Conservation (phyloP, 257 asterid species). For the Scutellaria barbata region DNA sequence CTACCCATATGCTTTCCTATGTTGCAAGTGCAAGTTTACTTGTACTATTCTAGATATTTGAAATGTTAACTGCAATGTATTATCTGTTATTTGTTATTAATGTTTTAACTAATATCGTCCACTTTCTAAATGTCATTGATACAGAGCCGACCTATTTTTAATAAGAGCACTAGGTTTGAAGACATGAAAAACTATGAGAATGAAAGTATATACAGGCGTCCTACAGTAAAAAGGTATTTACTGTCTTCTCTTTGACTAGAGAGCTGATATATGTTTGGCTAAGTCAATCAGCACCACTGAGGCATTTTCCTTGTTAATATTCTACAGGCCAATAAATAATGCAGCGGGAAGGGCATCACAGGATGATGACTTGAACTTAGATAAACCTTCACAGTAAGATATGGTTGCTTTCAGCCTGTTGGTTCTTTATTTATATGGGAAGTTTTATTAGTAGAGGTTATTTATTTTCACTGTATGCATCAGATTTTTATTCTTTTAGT, state of each 20-base stretch:
- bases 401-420: constrained; percentile 8
- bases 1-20: constrained; percentile 4
- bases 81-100: constrained; percentile 12
- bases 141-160: constrained; percentile 96
- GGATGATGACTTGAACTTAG: constrained; percentile 86
- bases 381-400: constrained; percentile 54
- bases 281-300: constrained; percentile 23
- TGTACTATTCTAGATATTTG: constrained; percentile 2
- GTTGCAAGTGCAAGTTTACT: neutral
- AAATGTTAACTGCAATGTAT: neutral
- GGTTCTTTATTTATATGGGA: neutral
- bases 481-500: constrained; percentile 14
- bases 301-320: constrained; percentile 32
- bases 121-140: constrained; percentile 38
- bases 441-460: neutral
- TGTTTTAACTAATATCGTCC: no score
- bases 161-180: constrained; percentile 94
- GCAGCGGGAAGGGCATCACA: constrained; percentile 72
- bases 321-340: constrained; percentile 61
- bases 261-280: constrained; percentile 9
- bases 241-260: constrained; percentile 8
- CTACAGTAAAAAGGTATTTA: constrained; percentile 61
- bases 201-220: constrained; percentile 75
- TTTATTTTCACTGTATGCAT: constrained; percentile 1
- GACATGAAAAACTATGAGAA: constrained; percentile 88